A percentile compares a stretch with the other conserved stretches of the same genome.
Evolutionary conservation across 495 filamentous ascomycete genomes (phyloP).

Genomic region (Trichoderma asperelloides): DNA sequence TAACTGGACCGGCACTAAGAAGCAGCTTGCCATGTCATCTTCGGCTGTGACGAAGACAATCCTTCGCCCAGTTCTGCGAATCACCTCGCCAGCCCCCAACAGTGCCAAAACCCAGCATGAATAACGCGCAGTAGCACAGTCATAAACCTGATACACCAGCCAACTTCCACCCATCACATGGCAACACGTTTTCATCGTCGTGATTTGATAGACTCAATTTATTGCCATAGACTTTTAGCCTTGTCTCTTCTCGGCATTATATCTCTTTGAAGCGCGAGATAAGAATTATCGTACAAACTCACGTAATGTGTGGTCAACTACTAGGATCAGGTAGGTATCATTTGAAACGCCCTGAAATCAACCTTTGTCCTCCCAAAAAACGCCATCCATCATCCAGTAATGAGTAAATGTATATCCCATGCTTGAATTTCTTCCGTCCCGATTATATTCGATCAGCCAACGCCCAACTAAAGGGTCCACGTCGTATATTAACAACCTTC

Average conservation of each 20-base stretch:
- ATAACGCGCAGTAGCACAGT: background rate
- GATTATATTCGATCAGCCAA: background rate
- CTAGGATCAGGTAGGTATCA: background rate
- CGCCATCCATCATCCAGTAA: background rate
- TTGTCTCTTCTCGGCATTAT: background rate
- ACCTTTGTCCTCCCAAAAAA: background rate
- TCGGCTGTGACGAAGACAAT: background rate
- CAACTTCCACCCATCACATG: background rate
- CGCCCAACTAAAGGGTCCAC: background rate
- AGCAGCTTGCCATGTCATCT: background rate
- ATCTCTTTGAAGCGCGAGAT: background rate
- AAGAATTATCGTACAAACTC: background rate
- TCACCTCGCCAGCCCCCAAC: background rate
- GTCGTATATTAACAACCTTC: background rate
- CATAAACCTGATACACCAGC: background rate
- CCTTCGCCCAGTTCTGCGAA: background rate
- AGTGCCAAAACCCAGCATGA: background rate
- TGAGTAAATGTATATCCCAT: background rate
- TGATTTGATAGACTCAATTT: background rate
- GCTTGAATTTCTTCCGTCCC: background rate
- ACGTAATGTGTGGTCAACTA: background rate
- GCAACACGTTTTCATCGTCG: background rate
- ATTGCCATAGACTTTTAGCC: background rate
- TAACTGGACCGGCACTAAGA: background rate
- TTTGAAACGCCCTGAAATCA: background rate